Evolutionary conservation across 2,329 filamentous ascomycete species (phyloP), one percentile per base, ranked within the genome.

Genomic region (Diplodia intermedia): DNA sequence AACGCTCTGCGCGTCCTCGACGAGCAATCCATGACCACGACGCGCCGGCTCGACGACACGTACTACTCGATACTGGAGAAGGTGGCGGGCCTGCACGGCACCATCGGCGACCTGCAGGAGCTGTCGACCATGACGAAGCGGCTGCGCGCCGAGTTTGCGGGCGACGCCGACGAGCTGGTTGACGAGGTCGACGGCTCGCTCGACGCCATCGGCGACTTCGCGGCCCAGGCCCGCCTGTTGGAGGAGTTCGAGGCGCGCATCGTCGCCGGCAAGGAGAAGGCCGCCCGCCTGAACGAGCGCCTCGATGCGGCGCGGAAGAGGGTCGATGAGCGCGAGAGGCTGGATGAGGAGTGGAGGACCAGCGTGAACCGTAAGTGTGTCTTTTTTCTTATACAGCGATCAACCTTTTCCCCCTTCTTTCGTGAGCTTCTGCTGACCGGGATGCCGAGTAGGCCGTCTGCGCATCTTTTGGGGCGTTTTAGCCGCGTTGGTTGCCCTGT

Each of bases 51-150:
- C 52, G 91, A 94, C 76, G 87, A 90, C 69, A 89, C 89, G 3
- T 94, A 93, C 79, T 91, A 91, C 71, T 86, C 87, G 0, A 86
- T 93, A 11, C 82, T 93, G 36, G 89, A 92, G 75, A 91, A 90
- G 74, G 84, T 91, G 60, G 85, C 85, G 61, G 78, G 84, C 0
- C 81, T 94, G 47, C 89, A 90, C 66, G 85, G 82, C 71, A 92
- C 88, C 0, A 86, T 93, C 49, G 77, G 82, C 6, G 85, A 85
- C 2, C 81, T 94, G 33, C 89, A 88, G 73, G 88, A 90, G 71
- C 83, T 94, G n/a, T 88, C 89, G 0, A 81, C 81, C 36, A 82
- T 86, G 72, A 89, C 89, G 6, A 84, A 83, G 66, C 82, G 86
- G 63, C 82, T 90, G 9, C 85, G 86, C 69, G 79, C 80, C 18